A percentile compares a stretch with the other conserved stretches of the same genome.
Evolutionary conservation across 257 asterid species (phyloP).

Genomic region (Scutellaria minor): DNA sequence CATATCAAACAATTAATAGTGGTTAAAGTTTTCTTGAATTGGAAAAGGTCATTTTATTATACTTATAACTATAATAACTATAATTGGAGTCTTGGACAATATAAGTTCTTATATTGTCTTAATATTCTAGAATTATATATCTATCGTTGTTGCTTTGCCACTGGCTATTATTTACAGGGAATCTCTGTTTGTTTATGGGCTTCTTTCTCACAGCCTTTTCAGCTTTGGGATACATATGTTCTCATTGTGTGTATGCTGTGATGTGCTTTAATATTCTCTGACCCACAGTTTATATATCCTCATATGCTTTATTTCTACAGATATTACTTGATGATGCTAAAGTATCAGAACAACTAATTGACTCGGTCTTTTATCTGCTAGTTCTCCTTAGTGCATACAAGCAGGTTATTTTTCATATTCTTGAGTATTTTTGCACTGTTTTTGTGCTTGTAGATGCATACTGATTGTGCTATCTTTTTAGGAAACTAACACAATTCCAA

Average conservation of each 20-base stretch:
- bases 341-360: slow-evolving; percentile 87
- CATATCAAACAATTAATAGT: slow-evolving; percentile 3
- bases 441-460: slow-evolving; percentile 16
- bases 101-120: background rate
- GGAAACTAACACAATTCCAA: slow-evolving; percentile 60
- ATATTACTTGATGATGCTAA: slow-evolving; percentile 81
- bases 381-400: slow-evolving; percentile 69
- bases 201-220: slow-evolving; percentile 12
- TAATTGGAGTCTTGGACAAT: too few relatives aligned
- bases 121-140: background rate
- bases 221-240: slow-evolving; percentile 8
- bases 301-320: slow-evolving; percentile 51
- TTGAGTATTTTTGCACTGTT: background rate
- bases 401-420: slow-evolving; percentile 60
- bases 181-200: slow-evolving; percentile 13
- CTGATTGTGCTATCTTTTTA: slow-evolving; percentile 35
- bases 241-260: slow-evolving; percentile 17
- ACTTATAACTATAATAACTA: background rate
- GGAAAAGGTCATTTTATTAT: slow-evolving; percentile 4
- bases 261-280: slow-evolving; percentile 3
- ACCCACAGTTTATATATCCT: slow-evolving; percentile 5
- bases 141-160: too few relatives aligned
- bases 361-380: slow-evolving; percentile 77
- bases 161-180: background rate
- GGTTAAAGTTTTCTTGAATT: slow-evolving; percentile 1